Conservation (phyloP, 192 early-diverging fungal genomes). For the Phlyctochytrium planicorne region DNA sequence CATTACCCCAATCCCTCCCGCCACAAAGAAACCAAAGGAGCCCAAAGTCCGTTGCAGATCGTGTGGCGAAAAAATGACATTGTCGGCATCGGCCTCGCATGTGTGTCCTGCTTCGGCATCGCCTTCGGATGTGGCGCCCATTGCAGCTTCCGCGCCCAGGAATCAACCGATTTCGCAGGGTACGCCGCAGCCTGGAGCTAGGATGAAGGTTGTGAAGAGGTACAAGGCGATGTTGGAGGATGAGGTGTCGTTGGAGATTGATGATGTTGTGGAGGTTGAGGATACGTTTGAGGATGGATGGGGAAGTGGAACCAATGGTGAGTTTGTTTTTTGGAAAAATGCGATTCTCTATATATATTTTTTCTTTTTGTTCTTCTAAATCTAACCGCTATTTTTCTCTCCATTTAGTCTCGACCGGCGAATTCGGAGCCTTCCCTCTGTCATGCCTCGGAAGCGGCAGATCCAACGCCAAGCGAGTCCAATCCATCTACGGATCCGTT, state of each 20-base stretch:
- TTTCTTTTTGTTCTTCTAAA: slow-evolving; percentile 7
- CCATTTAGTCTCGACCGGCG: slow-evolving; percentile 52
- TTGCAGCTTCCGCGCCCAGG: slow-evolving; percentile 1
- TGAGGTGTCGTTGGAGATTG: slow-evolving; percentile 70
- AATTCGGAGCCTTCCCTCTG: slow-evolving; percentile 79
- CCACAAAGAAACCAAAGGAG: slow-evolving; percentile 7
- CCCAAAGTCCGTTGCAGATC: slow-evolving; percentile 25
- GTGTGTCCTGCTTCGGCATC: slow-evolving; percentile 7
- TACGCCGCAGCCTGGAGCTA: slow-evolving; percentile 6
- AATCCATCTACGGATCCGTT: slow-evolving; percentile 25
- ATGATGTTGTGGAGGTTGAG: slow-evolving; percentile 72
- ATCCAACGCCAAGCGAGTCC: slow-evolving; percentile 13
- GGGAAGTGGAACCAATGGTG: slow-evolving; percentile 75
- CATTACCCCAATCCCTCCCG: background rate
- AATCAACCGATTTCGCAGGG: no score
- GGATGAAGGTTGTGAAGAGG: slow-evolving; percentile 25
- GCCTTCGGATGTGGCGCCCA: background rate
- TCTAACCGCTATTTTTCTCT: background rate
- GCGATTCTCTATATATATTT: background rate
- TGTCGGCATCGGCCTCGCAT: slow-evolving; percentile 15
- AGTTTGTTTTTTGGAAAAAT: slow-evolving; percentile 8
- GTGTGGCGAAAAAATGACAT: slow-evolving; percentile 24
- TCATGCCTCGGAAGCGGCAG: slow-evolving; percentile 60
- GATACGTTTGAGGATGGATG: slow-evolving; percentile 86
- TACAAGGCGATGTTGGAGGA: slow-evolving; percentile 55